Percentiles rank a stretch among this genome's conserved stretches.
phyloP scores from a whole-genome alignment of 2,329 filamentous ascomycete species.

The Annulohypoxylon truncatum region DNA sequence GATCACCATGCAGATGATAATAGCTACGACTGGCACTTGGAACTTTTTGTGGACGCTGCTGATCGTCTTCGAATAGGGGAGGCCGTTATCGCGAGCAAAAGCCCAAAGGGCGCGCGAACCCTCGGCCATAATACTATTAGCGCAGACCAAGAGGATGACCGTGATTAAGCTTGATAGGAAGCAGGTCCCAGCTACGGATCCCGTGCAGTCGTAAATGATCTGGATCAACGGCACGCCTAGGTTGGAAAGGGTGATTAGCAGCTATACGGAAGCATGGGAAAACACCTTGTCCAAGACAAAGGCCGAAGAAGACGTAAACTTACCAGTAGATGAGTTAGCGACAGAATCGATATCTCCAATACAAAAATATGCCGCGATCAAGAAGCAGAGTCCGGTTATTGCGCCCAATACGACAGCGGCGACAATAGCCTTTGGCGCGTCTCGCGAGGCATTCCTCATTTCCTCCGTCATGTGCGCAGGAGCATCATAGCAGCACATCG shows the following conservation, averaged over 20 bases:
- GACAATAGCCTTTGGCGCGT: neutral
- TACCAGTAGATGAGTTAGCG: neutral
- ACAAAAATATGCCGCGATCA: neutral
- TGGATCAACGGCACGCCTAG: neutral
- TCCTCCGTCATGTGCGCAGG: neutral
- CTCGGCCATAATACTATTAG: neutral
- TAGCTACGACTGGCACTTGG: neutral
- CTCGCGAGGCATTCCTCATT: neutral
- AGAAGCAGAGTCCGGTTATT: neutral
- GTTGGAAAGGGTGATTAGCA: neutral
- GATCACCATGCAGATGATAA: neutral
- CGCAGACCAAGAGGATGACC: neutral
- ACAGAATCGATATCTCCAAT: neutral
- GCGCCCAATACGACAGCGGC: neutral
- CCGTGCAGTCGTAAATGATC: neutral
- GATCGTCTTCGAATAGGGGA: neutral
- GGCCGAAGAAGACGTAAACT: neutral
- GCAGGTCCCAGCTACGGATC: neutral
- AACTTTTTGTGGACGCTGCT: neutral
- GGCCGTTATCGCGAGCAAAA: neutral
- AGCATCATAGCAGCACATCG: neutral
- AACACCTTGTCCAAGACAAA: neutral
- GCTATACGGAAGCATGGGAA: neutral
- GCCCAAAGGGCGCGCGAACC: neutral
- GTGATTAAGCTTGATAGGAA: neutral